A percentile compares a stretch with the other conserved stretches of the same genome.
phyloP scores from a whole-genome alignment of 768 basidiomycete genomes.

The Xanthoconium purpureum region DNA sequence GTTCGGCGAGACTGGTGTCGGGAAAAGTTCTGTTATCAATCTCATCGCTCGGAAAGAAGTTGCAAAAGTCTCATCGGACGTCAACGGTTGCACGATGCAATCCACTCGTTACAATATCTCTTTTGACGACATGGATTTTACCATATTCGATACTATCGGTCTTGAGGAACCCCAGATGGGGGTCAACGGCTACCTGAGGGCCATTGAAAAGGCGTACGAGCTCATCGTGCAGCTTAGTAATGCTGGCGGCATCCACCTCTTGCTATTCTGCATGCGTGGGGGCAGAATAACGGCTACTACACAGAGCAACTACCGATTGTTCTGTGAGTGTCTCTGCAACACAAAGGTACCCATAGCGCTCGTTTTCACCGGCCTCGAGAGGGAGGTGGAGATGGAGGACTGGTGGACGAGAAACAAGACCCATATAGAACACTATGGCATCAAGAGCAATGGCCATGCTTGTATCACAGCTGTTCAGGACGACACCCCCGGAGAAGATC shows the following conservation, averaged over 20 bases:
- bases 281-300: constrained; percentile 36
- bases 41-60: constrained; percentile 25
- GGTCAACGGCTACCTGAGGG: constrained; percentile 25
- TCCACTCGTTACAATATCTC: constrained; percentile 25
- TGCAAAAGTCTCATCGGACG: constrained; percentile 27
- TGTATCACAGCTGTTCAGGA: constrained; percentile 30
- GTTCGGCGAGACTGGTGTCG: constrained; percentile 41
- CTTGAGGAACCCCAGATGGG: constrained; percentile 33
- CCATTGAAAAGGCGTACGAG: constrained; percentile 28
- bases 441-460: constrained; percentile 31
- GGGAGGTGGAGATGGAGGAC: constrained; percentile 30
- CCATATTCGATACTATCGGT: constrained; percentile 36
- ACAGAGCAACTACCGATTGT: constrained; percentile 39
- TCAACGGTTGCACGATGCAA: constrained; percentile 37
- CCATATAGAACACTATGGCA: constrained; percentile 21
- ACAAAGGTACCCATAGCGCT: constrained; percentile 37
- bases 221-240: constrained; percentile 33
- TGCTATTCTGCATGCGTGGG: constrained; percentile 41
- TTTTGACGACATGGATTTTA: constrained; percentile 19
- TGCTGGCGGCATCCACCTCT: constrained; percentile 39
- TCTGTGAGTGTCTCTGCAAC: constrained; percentile 39
- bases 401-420: constrained; percentile 34
- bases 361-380: constrained; percentile 42
- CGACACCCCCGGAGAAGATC: constrained; percentile 16
- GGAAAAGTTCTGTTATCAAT: constrained; percentile 32